Percentiles rank a stretch among this genome's conserved stretches.
phyloP scores from a whole-genome alignment of 495 filamentous ascomycete species.

The Hyaloscypha hepaticicola region DNA sequence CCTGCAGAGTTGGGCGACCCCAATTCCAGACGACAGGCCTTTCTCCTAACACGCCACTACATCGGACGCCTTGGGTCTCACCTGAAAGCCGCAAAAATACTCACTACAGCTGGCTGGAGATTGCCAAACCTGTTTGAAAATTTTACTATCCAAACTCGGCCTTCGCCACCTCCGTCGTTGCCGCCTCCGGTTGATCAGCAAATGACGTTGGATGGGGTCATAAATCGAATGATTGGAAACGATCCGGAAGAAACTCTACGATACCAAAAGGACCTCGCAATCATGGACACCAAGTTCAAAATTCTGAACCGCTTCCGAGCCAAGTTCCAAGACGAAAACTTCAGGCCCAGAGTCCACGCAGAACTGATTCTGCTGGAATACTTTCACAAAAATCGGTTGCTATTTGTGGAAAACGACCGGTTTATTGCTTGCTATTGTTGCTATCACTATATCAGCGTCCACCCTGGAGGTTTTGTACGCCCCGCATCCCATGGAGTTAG shows the following conservation, averaged over 20 bases:
- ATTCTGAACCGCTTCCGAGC: constrained; percentile 12
- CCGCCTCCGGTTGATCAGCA: constrained; percentile 20
- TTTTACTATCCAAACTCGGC: constrained; percentile 16
- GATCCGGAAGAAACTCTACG: not conserved
- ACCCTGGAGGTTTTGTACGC: constrained; percentile 31
- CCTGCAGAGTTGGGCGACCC: not conserved
- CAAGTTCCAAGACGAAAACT: constrained; percentile 17
- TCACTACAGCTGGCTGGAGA: constrained; percentile 12
- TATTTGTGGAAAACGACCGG: constrained; percentile 29
- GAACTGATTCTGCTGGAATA: constrained; percentile 32
- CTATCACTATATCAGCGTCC: constrained; percentile 33
- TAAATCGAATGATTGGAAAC: constrained; percentile 21
- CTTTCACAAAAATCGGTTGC: constrained; percentile 26
- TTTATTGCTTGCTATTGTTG: constrained; percentile 36
- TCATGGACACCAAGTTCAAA: constrained; percentile 21
- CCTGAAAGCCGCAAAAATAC: constrained; percentile 23
- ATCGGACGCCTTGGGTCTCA: constrained; percentile 28
- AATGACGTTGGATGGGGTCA: constrained; percentile 19
- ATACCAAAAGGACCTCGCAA: constrained; percentile 17
- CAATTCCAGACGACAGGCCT: constrained; percentile 16
- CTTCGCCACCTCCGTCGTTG: constrained; percentile 6
- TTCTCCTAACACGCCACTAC: constrained; percentile 17
- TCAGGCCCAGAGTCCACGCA: constrained; percentile 29
- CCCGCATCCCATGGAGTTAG: constrained; percentile 30
- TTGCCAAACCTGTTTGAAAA: constrained; percentile 22